Evolutionary conservation across 1,139 yeast genomes (phyloP), one percentile per base, ranked within the genome.

Genomic region (Saccharomyces hybrid): DNA sequence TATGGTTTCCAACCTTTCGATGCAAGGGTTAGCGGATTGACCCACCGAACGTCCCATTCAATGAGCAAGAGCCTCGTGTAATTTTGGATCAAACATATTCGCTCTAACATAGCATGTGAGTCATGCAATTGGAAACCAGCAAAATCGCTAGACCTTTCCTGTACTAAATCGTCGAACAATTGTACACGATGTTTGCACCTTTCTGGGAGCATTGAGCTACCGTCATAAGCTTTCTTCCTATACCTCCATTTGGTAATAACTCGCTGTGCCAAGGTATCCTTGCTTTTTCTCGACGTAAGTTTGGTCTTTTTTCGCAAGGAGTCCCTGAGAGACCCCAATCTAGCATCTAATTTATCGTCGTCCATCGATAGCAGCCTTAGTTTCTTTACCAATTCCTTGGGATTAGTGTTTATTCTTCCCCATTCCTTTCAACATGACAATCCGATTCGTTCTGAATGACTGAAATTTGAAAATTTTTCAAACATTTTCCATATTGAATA

Each of bases 21-120:
- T 13, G 60, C 60, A 28, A 61, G 27, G 4, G 51, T 52, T 46
- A 61, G 52, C 16, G 62, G 61, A 50, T 61, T 61, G 34, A 60
- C 46, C 54, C 57, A 55, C 14, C 48, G 26, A 13, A 51, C 54
- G 53, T 61, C 60, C 65, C 65, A 62, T 11, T 52, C 51, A 42
- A 57, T 20, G 47, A 49, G 46, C 2, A 48, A 11, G 3, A 51
- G 47, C 46, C 51, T 55, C 3, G 60, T 57, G 2, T 50, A 57
- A 20, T 54, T 55, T 26, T 46, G 55, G 16, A 51, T 52, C 26
- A 50, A 48, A 25, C 51, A 47, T 32, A 51, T 46, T 28, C 55
- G 46, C 7, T 51, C 48, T 46, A 54, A 31, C 46, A 60, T 51
- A 8, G 52, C 58, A 7, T 48, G 53, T 23, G 55, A 25, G 11